Evolutionary conservation across 176 grass and related monocot species (phyloP).

Genomic region (Microstegium vimineum): DNA sequence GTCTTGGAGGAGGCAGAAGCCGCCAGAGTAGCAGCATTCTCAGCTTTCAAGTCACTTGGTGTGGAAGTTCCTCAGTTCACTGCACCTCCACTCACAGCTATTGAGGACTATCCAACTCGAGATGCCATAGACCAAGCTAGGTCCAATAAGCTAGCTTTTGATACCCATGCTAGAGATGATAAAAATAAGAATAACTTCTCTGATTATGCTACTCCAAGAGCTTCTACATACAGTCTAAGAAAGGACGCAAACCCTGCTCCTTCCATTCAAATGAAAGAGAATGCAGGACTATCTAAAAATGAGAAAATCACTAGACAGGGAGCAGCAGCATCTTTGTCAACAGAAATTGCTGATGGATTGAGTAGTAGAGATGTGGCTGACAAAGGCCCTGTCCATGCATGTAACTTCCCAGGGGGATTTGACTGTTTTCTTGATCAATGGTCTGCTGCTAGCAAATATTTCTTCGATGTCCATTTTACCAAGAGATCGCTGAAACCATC

Average conservation of each 20-base stretch:
- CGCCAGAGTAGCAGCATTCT: conserved; percentile 80
- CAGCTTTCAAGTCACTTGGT: conserved; percentile 93
- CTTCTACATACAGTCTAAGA: conserved; percentile 21
- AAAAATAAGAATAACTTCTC: conserved; percentile 25
- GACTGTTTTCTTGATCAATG: conserved; percentile 75
- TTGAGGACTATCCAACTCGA: conserved; percentile 36
- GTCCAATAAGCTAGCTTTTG: conserved; percentile 29
- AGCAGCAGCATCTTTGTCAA: conserved; percentile 36
- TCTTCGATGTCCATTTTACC: conserved; percentile 86
- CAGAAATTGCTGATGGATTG: conserved; percentile 3
- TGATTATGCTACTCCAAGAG: conserved; percentile 31
- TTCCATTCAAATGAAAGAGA: conserved; percentile 25
- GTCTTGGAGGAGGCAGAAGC: conserved; percentile 96
- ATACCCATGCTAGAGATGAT: conserved; percentile 18
- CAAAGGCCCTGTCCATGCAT: conserved; percentile 70
- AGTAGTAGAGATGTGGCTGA: conserved; percentile 26
- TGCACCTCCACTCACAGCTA: conserved; percentile 46
- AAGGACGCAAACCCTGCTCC: conserved; percentile 18
- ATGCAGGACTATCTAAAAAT: conserved; percentile 5
- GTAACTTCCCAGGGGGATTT: conserved; percentile 72
- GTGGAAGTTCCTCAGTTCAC: conserved; percentile 79
- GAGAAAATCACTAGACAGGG: conserved; percentile 15
- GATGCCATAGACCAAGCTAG: conserved; percentile 28
- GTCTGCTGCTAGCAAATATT: conserved; percentile 67
- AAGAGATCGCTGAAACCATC: conserved; percentile 45